Percentiles rank a stretch among this genome's conserved stretches.
Conservation (phyloP, 2,329 filamentous ascomycete species). For the Alternaria brassicae region DNA sequence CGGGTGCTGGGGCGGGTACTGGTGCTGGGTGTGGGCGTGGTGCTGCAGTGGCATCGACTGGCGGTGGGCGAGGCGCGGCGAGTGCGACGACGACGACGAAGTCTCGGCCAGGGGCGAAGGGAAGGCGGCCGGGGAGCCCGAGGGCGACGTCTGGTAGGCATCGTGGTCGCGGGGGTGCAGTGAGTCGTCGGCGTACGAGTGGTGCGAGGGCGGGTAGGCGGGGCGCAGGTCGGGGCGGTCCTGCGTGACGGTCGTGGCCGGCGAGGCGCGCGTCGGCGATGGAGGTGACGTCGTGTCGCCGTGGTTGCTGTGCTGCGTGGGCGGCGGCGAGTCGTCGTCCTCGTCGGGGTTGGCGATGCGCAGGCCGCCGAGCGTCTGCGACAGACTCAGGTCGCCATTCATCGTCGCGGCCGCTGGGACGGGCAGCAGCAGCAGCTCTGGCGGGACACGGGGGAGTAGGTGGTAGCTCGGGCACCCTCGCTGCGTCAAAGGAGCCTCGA, state of each 20-base stretch:
- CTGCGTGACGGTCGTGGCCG: slow-evolving; percentile 51
- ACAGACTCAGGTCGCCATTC: slow-evolving; percentile 92
- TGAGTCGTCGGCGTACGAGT: slow-evolving; percentile 29
- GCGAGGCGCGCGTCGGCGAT: slow-evolving; percentile 42
- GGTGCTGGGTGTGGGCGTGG: slow-evolving; percentile 43
- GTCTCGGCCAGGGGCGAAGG: slow-evolving; percentile 37
- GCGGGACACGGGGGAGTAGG: slow-evolving; percentile 22
- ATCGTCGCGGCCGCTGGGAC: slow-evolving; percentile 60
- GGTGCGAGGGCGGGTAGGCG: slow-evolving; percentile 1
- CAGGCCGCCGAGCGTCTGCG: slow-evolving; percentile 88
- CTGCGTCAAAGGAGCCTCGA: slow-evolving; percentile 26
- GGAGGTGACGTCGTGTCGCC: slow-evolving; percentile 25
- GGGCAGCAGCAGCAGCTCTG: slow-evolving; percentile 29
- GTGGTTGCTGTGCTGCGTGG: slow-evolving; percentile 23
- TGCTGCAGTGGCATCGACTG: slow-evolving; percentile 54
- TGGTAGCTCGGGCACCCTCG: slow-evolving; percentile 31
- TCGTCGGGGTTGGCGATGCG: slow-evolving; percentile 97
- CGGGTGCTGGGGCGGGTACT: slow-evolving; percentile 51
- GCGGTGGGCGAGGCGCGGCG: slow-evolving; percentile 50
- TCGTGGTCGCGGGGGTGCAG: slow-evolving; percentile 53
- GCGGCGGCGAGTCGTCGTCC: slow-evolving; percentile 56
- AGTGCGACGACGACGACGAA: slow-evolving; percentile 35
- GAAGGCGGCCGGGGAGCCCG: slow-evolving; percentile 34
- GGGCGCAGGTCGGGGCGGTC: slow-evolving; percentile 31
- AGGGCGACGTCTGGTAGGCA: slow-evolving; percentile 45